Conservation (phyloP, 2,329 filamentous ascomycete genomes). For the Colletotrichum sp. region DNA sequence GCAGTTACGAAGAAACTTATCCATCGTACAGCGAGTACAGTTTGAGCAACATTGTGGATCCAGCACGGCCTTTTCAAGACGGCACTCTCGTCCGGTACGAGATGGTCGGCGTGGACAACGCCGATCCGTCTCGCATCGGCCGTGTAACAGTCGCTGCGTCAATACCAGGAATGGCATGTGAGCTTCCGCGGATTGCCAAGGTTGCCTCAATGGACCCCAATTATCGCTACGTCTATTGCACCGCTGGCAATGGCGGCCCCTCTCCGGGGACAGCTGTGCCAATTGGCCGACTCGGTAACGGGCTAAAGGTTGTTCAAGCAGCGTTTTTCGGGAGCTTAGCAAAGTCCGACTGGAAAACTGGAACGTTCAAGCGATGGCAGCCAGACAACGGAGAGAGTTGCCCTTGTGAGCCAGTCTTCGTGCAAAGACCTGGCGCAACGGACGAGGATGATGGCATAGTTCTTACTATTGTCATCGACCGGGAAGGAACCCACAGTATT, state of each 20-base stretch:
- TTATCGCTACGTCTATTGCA: conserved; percentile 24
- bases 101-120: background rate
- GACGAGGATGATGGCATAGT: conserved; percentile 23
- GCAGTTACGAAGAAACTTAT: conserved; percentile 16
- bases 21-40: conserved; percentile 29
- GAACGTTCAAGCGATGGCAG: conserved; percentile 19
- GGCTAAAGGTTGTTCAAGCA: conserved; percentile 7
- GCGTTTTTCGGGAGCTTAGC: conserved; percentile 21
- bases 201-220: conserved; percentile 6
- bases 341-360: conserved; percentile 24
- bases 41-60: conserved; percentile 31
- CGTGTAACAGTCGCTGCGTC: conserved; percentile 12
- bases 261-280: conserved; percentile 21
- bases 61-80: background rate
- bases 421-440: conserved; percentile 15
- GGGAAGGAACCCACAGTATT: conserved; percentile 21
- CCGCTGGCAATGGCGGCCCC: conserved; percentile 14
- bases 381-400: conserved; percentile 27
- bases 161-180: conserved; percentile 17
- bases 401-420: conserved; percentile 26
- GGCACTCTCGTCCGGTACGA: conserved; percentile 20
- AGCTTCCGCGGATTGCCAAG: conserved; percentile 24
- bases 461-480: conserved; percentile 19
- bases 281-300: conserved; percentile 7
- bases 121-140: background rate